Conservation (phyloP, 2,329 filamentous ascomycete species). For the Beauveria sp. region DNA sequence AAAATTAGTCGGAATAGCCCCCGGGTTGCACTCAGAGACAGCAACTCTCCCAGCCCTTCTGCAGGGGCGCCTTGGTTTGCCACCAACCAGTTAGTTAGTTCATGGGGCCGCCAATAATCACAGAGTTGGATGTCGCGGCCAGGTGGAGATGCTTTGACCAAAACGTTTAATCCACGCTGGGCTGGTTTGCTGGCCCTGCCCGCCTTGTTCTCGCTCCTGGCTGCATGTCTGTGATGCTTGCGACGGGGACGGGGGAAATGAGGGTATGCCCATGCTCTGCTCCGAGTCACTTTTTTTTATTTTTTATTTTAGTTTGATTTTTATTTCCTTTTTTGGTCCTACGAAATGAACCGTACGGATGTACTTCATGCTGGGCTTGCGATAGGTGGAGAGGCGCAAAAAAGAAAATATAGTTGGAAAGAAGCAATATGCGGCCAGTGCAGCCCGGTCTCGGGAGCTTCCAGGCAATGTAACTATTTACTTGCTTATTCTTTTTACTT, state of each 20-base stretch:
- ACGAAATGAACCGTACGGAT: too few relatives aligned
- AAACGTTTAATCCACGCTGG: not conserved
- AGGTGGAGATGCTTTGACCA: not conserved
- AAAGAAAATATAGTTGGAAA: not conserved
- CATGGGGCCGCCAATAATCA: not conserved
- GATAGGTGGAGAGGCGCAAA: not conserved
- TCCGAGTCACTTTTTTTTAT: not conserved
- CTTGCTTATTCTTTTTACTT: too few relatives aligned
- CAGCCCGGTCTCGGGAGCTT: not conserved
- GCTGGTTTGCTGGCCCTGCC: not conserved
- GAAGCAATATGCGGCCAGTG: slow-evolving; percentile 1
- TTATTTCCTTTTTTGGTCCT: not conserved
- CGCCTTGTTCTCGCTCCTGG: not conserved
- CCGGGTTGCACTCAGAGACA: not conserved
- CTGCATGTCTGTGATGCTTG: slow-evolving; percentile 1
- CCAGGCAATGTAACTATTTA: too few relatives aligned
- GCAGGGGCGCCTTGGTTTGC: not conserved
- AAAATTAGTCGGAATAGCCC: not conserved
- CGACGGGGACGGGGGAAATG: not conserved
- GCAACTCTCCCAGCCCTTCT: not conserved
- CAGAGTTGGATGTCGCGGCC: not conserved
- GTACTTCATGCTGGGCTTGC: too few relatives aligned
- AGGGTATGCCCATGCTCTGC: not conserved
- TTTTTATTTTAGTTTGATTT: not conserved
- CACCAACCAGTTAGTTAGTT: not conserved